phyloP scores from a whole-genome alignment of 345 rosid genomes.

The Eucalyptus cloeziana region DNA sequence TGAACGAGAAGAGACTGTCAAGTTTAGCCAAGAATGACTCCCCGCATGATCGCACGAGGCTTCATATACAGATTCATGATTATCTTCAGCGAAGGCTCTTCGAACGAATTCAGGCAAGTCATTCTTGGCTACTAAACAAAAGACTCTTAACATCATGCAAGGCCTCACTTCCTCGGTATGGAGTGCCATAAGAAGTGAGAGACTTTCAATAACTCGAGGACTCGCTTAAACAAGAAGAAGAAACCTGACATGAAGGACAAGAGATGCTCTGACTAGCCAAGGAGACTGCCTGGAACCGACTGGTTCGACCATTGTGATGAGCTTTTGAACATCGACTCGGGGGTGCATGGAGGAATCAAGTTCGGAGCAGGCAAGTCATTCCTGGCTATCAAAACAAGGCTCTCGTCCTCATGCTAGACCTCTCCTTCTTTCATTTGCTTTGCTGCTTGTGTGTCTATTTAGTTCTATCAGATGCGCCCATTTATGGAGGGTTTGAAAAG shows the following conservation, averaged over 20 bases:
- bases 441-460: not conserved
- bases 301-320: not conserved
- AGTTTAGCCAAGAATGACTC: slow-evolving; percentile 24
- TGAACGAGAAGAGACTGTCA: slow-evolving; percentile 18
- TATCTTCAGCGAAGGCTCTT: not conserved
- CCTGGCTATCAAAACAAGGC: slow-evolving; percentile 30
- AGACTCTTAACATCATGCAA: slow-evolving; percentile 16
- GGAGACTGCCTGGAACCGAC: slow-evolving; percentile 16
- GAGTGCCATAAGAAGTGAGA: not conserved
- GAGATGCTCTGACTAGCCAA: slow-evolving; percentile 19
- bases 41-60: not conserved
- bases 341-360: not conserved
- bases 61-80: not conserved
- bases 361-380: slow-evolving; percentile 38
- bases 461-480: not conserved
- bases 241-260: slow-evolving; percentile 14
- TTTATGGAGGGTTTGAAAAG: not conserved
- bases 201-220: not conserved
- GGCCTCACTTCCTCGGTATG: slow-evolving; percentile 6
- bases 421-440: slow-evolving; percentile 1
- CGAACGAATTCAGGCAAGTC: slow-evolving; percentile 13
- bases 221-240: not conserved
- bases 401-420: slow-evolving; percentile 26
- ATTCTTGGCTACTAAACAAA: slow-evolving; percentile 19
- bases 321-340: not conserved